Base-by-base conservation (phyloP, 768 basidiomycete species). In the Russula griseocarnosa region DNA sequence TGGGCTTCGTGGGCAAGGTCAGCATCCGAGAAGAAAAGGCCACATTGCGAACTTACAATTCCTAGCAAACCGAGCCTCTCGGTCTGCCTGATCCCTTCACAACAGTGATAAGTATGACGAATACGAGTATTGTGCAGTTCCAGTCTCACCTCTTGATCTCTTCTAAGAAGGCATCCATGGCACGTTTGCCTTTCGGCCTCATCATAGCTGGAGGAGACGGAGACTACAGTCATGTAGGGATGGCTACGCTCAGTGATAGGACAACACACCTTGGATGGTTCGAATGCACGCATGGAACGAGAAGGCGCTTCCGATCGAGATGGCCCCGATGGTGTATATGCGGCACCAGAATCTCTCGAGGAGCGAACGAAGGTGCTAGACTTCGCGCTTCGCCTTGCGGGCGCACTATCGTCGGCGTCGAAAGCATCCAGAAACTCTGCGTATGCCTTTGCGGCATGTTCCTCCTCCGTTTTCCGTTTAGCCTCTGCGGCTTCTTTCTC, bases 161-260 rank as follows among this genome's bases (percentile, higher is more conserved):
- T 70, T 97, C 94, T 56, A 99, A 78, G 73, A 98, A 99, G 2
- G 87, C 76, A 74, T 98, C 95, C 93, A 98, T 98, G 1, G 91
- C 93, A 56, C 96, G 85, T 73, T 93, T 97, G 3, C 97, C 97
- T 73, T 93, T 97, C 0, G 91, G 87, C 72, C 86, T 93, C 1
- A 86, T 82, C 6, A 73, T 77, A 62, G 70, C 72, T 26, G 78
- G 69, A 4, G 87, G 84, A 26, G 90, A 86, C n/a, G 83, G 82
- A 0, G 81, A 79, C 82, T 87, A 57, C 32, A 24, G 44, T 55
- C 57, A 47, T 68, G 46, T 63, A 46, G 52, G 24, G 36, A 47
- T 42, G 50, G 26, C n/a, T 18, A 57, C 30, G 5, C 24, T 49
- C 51, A 30, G 58, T 51, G 56, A 66, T n/a, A 24, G 28, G 55